These are phyloP conservation scores for Microcos paniculata DNA, from an alignment of 345 rosid genomes.

Conservation along the genomic window DNA sequence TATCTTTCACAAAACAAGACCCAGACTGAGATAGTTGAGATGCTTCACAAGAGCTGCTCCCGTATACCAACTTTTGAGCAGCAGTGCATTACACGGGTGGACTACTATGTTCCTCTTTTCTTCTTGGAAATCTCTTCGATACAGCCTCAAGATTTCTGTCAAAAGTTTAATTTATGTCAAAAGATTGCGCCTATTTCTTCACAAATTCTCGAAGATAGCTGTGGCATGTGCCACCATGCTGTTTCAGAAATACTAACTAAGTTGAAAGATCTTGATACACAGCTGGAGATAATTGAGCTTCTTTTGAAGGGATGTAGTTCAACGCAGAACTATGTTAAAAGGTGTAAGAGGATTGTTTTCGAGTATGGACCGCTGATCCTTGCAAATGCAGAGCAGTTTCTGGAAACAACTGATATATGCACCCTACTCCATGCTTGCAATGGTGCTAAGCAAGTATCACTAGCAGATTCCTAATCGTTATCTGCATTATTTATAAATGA, in stretches of 20 bases:
- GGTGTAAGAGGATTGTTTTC: conserved; percentile 90
- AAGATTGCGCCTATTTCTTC: conserved; percentile 37
- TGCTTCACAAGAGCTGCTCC: conserved; percentile 68
- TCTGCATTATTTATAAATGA: neutral
- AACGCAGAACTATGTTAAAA: conserved; percentile 52
- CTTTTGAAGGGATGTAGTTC: conserved; percentile 82
- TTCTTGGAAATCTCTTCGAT: conserved; percentile 56
- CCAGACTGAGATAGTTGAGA: conserved; percentile 55
- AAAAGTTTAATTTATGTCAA: conserved; percentile 61
- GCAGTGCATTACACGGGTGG: conserved; percentile 81
- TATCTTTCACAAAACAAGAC: conserved; percentile 69
- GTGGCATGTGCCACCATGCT: conserved; percentile 64
- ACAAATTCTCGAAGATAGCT: conserved; percentile 53
- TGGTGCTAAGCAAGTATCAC: conserved; percentile 6
- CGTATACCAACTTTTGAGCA: conserved; percentile 45
- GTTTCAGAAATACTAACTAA: conserved; percentile 64
- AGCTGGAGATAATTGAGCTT: conserved; percentile 69
- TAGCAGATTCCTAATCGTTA: conserved; percentile 50
- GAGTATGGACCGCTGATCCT: conserved; percentile 85
- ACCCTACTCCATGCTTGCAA: conserved; percentile 64
- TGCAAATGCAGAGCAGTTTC: conserved; percentile 67
- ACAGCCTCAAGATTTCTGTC: conserved; percentile 58
- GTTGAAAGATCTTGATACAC: conserved; percentile 83
- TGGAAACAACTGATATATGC: conserved; percentile 76
- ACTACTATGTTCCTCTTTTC: conserved; percentile 68